A percentile compares a stretch with the other conserved stretches of the same genome.
phyloP scores from a whole-genome alignment of 441 rosid species.

The Arabidopsis hybrid region DNA sequence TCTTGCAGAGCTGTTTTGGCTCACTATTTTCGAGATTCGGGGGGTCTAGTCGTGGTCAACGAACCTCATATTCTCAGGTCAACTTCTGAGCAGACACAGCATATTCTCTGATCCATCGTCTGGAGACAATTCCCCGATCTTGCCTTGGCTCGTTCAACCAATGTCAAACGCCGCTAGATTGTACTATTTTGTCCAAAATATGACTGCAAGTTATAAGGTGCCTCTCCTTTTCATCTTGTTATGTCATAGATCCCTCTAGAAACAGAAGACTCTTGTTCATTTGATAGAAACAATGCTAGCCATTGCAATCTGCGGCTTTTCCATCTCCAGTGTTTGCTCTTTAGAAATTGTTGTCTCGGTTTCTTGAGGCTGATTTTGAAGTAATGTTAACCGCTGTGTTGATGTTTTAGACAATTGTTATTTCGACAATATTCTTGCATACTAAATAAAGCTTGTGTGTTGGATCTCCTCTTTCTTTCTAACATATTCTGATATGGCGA shows the following conservation, averaged over 20 bases:
- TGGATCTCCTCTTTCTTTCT: not conserved
- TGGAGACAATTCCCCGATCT: not conserved
- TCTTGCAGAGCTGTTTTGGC: conserved; percentile 60
- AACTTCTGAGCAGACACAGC: conserved; percentile 56
- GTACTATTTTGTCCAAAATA: conserved; percentile 12
- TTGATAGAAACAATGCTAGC: conserved; percentile 24
- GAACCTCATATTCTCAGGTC: conserved; percentile 69
- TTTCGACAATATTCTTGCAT: not conserved
- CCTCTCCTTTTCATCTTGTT: conserved; percentile 1
- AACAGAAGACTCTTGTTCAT: conserved; percentile 32
- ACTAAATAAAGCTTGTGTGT: conserved; percentile 10
- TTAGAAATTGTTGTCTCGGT: conserved; percentile 4
- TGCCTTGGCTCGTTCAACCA: conserved; percentile 7
- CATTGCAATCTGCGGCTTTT: conserved; percentile 10
- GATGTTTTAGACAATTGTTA: conserved; percentile 8
- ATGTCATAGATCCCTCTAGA: conserved; percentile 22
- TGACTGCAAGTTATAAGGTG: conserved; percentile 25
- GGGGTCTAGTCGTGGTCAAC: conserved; percentile 66
- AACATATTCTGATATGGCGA: not conserved
- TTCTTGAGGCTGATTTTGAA: conserved; percentile 18
- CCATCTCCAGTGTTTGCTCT: conserved; percentile 21
- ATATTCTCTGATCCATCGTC: conserved; percentile 22
- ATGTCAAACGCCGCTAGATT: not conserved
- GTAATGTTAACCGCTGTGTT: conserved; percentile 2
- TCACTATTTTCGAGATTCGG: conserved; percentile 60